phyloP scores from a whole-genome alignment of 2,329 filamentous ascomycete species.

The Penicillium sp. region DNA sequence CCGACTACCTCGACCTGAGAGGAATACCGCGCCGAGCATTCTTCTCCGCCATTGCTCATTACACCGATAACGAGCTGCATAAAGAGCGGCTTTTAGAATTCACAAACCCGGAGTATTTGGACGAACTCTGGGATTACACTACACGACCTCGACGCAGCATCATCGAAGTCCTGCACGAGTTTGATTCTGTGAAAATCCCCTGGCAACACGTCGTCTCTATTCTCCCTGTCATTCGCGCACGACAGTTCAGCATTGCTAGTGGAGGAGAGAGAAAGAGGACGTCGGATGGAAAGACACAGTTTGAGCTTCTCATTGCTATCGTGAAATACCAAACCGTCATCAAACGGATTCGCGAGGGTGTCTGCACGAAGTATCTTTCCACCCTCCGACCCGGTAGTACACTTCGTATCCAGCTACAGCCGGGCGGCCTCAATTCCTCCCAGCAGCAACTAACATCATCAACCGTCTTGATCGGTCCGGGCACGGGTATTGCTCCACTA shows the following conservation, averaged over 20 bases:
- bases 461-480: slow-evolving; percentile 78
- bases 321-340: slow-evolving; percentile 91
- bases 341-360: slow-evolving; percentile 78
- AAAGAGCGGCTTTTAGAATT: slow-evolving; percentile 84
- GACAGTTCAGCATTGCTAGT: slow-evolving; percentile 91
- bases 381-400: slow-evolving; percentile 62
- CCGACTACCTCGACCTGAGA: slow-evolving; percentile 84
- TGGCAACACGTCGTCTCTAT: slow-evolving; percentile 72
- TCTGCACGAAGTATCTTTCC: slow-evolving; percentile 86
- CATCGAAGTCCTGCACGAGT: slow-evolving; percentile 89
- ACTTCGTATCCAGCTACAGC: slow-evolving; percentile 63
- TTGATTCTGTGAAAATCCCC: slow-evolving; percentile 80
- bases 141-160: slow-evolving; percentile 88
- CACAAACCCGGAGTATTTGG: slow-evolving; percentile 74
- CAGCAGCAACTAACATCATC: slow-evolving; percentile 57
- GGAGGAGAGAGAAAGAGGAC: slow-evolving; percentile 58
- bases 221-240: slow-evolving; percentile 81
- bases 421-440: slow-evolving; percentile 56
- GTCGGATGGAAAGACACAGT: slow-evolving; percentile 47
- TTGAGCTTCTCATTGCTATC: slow-evolving; percentile 81
- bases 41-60: slow-evolving; percentile 76
- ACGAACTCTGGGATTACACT: slow-evolving; percentile 96
- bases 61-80: slow-evolving; percentile 73
- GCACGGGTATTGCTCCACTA: slow-evolving; percentile 85
- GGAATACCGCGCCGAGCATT: slow-evolving; percentile 87